Evolutionary conservation across 441 rosid genomes (phyloP), one percentile per base, ranked within the genome.

Genomic region (Populus hybrid): DNA sequence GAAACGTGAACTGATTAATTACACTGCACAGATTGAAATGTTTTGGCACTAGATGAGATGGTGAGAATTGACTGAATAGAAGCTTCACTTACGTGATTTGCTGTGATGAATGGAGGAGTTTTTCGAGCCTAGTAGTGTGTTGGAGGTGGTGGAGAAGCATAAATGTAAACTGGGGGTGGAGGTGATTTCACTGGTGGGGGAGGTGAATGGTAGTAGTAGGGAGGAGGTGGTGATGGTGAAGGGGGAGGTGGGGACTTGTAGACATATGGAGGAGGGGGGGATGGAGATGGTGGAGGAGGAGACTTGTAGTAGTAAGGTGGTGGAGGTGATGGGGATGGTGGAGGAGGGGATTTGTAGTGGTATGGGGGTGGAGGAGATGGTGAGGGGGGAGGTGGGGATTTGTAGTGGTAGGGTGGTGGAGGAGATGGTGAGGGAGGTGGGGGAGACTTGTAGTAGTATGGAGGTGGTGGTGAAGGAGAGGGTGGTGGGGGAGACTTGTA

Each of bases 71-170:
- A 32, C 12, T 40, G 1, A 9, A 2, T 38, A 38, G 1, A 0
- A 61, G 26, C 10, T 64, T 24, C 50, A 82, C 91, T 89, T 87
- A 86, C 96, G 63, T 87, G 86, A 83, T 82, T 84, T 53, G 6
- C 72, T 79, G 35, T 61, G 77, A 78, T 57, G 24, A 50, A 30
- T 73, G 23, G 75, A 85, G 78, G 32, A 30, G 32, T 30, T 80
- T 72, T 72, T 77, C 32, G 1, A 77, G 78, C 81, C 81, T 92
- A 91, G 88, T 91, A 89, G 69, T 76, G 84, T 24, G 81, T 85
- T 36, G 91, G 94, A 2, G 97, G 93, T 23, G 91, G 94, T 1
- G 92, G 94, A 26, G 92, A 90, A 3, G 85, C 79, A n/a, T 91
- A 90, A 73, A 79, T 84, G 85, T 91, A 86, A 16, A 75, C 86